phyloP scores from a whole-genome alignment of 345 rosid genomes.

The Draba incana region DNA sequence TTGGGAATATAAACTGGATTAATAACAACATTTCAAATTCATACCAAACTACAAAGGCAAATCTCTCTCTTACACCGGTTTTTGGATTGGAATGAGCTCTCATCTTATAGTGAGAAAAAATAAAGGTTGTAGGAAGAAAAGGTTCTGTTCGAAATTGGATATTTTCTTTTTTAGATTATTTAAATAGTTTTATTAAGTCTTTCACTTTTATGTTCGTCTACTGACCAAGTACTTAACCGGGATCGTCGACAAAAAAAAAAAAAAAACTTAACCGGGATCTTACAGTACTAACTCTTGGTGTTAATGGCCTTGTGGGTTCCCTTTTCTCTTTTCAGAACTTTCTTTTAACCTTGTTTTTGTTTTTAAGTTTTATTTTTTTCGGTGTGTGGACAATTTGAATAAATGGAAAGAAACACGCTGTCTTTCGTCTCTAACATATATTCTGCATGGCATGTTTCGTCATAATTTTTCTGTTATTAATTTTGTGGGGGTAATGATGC shows the following conservation, averaged over 20 bases:
- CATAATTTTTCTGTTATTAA: neutral
- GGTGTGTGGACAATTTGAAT: slow-evolving; percentile 7
- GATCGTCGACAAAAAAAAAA: no score
- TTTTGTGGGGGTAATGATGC: neutral
- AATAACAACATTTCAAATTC: slow-evolving; percentile 52
- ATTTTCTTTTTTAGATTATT: slow-evolving; percentile 30
- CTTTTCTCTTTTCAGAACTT: slow-evolving; percentile 27
- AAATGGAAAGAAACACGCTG: neutral
- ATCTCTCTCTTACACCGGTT: slow-evolving; percentile 70
- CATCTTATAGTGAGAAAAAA: neutral
- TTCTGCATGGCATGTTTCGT: neutral
- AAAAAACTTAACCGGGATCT: slow-evolving; percentile 32
- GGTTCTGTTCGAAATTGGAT: neutral
- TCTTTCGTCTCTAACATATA: neutral
- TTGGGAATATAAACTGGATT: slow-evolving; percentile 48
- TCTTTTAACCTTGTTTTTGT: neutral
- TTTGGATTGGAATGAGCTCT: slow-evolving; percentile 83
- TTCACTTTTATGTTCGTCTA: slow-evolving; percentile 30
- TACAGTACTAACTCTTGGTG: slow-evolving; percentile 39
- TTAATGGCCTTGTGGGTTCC: slow-evolving; percentile 35
- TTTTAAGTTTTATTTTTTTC: neutral
- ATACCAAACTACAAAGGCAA: slow-evolving; percentile 66
- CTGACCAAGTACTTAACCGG: slow-evolving; percentile 34
- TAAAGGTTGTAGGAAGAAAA: neutral
- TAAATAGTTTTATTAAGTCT: slow-evolving; percentile 7